Percentiles rank a stretch among this genome's conserved stretches.
phyloP scores from a whole-genome alignment of 495 filamentous ascomycete species.

The Aspergillus sclerotioniger region DNA sequence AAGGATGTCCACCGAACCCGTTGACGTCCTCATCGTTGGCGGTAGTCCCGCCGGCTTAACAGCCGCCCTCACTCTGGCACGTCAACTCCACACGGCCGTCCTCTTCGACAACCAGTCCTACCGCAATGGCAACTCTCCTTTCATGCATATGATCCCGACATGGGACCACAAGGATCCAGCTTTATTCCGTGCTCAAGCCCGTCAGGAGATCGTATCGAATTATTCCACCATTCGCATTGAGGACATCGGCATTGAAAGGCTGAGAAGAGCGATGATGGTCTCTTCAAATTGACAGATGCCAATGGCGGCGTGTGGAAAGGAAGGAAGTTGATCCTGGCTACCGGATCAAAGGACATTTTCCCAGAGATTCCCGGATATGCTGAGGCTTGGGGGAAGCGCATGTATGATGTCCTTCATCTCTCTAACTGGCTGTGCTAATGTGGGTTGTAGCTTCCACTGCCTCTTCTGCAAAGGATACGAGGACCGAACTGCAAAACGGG shows the following conservation, averaged over 20 bases:
- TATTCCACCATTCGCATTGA: neutral
- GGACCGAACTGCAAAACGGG: neutral
- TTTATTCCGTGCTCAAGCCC: neutral
- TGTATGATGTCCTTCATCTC: neutral
- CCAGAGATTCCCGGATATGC: conserved; percentile 1
- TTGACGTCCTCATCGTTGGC: conserved; percentile 10
- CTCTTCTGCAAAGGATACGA: conserved; percentile 11
- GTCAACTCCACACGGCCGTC: neutral
- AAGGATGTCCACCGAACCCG: neutral
- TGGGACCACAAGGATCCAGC: conserved; percentile 3
- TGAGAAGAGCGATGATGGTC: neutral
- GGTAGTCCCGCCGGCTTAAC: conserved; percentile 9
- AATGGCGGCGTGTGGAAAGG: neutral
- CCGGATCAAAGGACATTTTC: neutral
- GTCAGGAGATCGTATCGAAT: neutral
- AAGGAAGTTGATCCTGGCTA: conserved; percentile 1
- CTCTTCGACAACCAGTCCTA: conserved; percentile 5
- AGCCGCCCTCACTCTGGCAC: neutral
- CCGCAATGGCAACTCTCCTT: neutral
- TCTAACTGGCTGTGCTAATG: neutral
- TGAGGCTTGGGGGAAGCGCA: conserved; percentile 1
- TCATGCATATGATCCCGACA: conserved; percentile 10
- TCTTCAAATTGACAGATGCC: neutral
- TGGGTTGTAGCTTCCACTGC: conserved; percentile 15
- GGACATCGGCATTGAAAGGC: neutral